A percentile compares a stretch with the other conserved stretches of the same genome.
These are phyloP conservation scores for Fusarium siculi DNA, from an alignment of 2,329 filamentous ascomycete genomes.

Conservation along the genomic window DNA sequence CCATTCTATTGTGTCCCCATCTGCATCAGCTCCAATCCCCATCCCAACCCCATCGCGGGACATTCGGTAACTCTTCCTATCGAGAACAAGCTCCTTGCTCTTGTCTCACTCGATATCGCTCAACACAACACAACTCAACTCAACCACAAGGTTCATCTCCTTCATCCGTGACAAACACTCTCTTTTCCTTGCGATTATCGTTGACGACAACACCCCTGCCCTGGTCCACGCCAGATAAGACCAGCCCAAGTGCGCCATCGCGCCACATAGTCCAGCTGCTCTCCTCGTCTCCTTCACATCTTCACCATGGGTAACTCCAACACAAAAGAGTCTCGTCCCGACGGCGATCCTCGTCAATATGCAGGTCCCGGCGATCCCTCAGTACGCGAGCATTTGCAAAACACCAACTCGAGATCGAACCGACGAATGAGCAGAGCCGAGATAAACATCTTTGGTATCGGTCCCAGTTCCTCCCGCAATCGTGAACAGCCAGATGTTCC, in stretches of 20 bases:
- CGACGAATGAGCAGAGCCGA: conserved; percentile 56
- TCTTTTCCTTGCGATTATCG: not conserved
- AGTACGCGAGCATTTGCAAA: conserved; percentile 37
- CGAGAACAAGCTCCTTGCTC: conserved; percentile 27
- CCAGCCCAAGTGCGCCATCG: conserved; percentile 31
- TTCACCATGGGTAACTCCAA: conserved; percentile 53
- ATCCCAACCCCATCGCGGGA: conserved; percentile 30
- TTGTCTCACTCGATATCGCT: conserved; percentile 17
- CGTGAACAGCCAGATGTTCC: conserved; percentile 55
- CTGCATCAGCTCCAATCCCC: not conserved
- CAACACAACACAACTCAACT: conserved; percentile 1
- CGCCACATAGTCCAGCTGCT: conserved; percentile 20
- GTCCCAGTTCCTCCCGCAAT: conserved; percentile 52
- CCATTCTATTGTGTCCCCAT: conserved; percentile 5
- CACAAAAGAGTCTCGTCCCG: conserved; percentile 53
- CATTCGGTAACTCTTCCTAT: conserved; percentile 32
- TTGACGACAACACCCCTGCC: conserved; percentile 2
- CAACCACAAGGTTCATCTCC: not conserved
- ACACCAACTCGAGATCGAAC: conserved; percentile 35
- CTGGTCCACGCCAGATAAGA: conserved; percentile 16
- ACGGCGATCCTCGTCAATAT: conserved; percentile 39
- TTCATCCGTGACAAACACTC: not conserved
- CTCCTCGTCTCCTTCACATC: conserved; percentile 10
- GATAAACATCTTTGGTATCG: conserved; percentile 58
- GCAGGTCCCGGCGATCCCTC: conserved; percentile 38